These are phyloP conservation scores for Penicillium salamii DNA, from an alignment of 495 filamentous ascomycete species.

Conservation along the genomic window DNA sequence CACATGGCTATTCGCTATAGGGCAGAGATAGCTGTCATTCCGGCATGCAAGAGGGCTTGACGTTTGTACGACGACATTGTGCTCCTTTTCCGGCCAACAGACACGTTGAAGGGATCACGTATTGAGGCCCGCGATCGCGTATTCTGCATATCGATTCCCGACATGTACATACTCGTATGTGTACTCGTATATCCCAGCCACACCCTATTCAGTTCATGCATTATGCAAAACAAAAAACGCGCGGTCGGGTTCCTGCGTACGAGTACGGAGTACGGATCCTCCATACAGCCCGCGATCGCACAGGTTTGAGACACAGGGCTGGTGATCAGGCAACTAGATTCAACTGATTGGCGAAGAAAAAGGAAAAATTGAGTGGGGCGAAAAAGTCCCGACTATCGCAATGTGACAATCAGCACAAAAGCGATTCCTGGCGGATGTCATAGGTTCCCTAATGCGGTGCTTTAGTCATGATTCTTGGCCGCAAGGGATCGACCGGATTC, in stretches of 20 bases:
- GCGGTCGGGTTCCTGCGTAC: background rate
- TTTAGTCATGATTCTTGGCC: background rate
- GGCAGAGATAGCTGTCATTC: background rate
- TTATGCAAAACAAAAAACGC: background rate
- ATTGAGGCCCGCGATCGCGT: no score
- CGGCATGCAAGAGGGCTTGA: background rate
- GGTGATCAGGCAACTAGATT: slow-evolving; percentile 10
- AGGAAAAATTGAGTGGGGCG: background rate
- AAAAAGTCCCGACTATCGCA: background rate
- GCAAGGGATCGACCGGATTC: slow-evolving; percentile 11
- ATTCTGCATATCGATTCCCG: no score
- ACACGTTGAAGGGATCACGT: no score
- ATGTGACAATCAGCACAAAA: background rate
- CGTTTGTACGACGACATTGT: background rate
- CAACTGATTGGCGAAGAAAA: background rate
- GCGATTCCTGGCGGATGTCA: background rate
- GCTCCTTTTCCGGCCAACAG: background rate
- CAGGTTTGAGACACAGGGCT: background rate
- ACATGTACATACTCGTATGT: no score
- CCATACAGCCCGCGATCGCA: slow-evolving; percentile 2
- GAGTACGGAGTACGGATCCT: no score
- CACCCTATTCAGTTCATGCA: background rate
- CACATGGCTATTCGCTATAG: background rate
- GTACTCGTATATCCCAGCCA: no score
- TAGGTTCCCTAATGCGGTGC: background rate